Evolutionary conservation across 2,329 filamentous ascomycete genomes (phyloP).

Genomic region (Diaporthe citriasiana): DNA sequence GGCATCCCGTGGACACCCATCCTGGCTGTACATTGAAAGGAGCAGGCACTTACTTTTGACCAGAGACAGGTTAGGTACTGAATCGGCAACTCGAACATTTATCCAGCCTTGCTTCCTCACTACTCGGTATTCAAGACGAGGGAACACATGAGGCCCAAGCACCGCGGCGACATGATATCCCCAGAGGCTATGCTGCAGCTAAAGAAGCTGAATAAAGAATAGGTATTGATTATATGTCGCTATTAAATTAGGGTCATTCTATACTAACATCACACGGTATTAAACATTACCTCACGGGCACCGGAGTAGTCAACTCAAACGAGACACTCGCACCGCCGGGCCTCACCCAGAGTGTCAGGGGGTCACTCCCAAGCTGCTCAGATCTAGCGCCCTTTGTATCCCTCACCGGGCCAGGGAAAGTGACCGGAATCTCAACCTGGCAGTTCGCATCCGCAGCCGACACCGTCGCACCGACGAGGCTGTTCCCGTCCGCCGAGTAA

Average conservation of each 20-base stretch:
- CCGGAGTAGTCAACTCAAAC: constrained; percentile 8
- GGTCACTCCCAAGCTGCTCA: constrained; percentile 21
- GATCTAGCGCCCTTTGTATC: constrained; percentile 14
- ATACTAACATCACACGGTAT: rapidly evolving
- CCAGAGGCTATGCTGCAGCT: no score
- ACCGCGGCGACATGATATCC: no score
- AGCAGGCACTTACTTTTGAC: no score
- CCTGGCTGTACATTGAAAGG: no score
- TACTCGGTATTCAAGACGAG: no score
- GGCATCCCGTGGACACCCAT: no score
- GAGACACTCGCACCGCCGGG: constrained; percentile 2
- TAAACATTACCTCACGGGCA: background rate
- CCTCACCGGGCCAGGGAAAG: constrained; percentile 12
- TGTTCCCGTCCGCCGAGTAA: constrained; percentile 4
- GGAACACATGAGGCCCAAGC: no score
- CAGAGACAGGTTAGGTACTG: no score
- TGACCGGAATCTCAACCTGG: constrained; percentile 13
- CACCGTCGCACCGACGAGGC: background rate
- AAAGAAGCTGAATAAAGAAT: background rate
- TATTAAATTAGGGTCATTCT: background rate
- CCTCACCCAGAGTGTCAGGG: background rate
- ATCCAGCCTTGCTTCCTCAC: no score
- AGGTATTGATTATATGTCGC: background rate
- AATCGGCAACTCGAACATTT: no score
- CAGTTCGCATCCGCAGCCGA: background rate